phyloP scores from a whole-genome alignment of 2,329 filamentous ascomycete species.

The Chrysoporthe deuterocubensis region DNA sequence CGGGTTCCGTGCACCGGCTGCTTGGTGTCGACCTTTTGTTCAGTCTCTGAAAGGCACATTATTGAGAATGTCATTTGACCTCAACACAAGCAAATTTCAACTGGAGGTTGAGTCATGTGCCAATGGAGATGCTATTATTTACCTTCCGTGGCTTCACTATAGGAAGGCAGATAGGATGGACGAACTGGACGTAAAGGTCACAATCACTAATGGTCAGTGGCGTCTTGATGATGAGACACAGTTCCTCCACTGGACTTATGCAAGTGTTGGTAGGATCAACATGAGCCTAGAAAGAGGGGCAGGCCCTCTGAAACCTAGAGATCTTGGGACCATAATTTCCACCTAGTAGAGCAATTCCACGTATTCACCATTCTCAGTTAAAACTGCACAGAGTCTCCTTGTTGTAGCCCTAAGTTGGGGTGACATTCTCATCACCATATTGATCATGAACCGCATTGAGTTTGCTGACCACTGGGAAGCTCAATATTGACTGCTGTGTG shows the following conservation, averaged over 20 bases:
- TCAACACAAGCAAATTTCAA: conserved; percentile 6
- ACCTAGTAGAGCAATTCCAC: neutral
- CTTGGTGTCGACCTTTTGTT: conserved; percentile 32
- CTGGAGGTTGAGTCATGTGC: neutral
- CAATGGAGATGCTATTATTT: conserved; percentile 3
- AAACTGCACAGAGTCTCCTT: too few relatives aligned
- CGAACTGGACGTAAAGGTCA: conserved; percentile 7
- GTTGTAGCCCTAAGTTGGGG: too few relatives aligned
- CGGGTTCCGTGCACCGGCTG: conserved; percentile 30
- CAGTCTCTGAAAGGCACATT: conserved; percentile 23
- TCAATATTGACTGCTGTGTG: neutral
- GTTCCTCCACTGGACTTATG: conserved; percentile 8
- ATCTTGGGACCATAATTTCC: conserved; percentile 14
- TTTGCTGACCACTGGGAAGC: too few relatives aligned
- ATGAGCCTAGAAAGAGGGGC: neutral
- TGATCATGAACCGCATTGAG: too few relatives aligned
- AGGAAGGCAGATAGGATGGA: conserved; percentile 1
- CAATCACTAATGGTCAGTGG: conserved; percentile 5
- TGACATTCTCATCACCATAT: too few relatives aligned
- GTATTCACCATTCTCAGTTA: neutral
- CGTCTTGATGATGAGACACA: neutral
- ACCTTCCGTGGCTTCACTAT: conserved; percentile 19
- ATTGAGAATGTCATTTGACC: conserved; percentile 14
- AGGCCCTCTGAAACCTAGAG: conserved; percentile 1
- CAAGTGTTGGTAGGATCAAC: neutral